Evolutionary conservation across 495 filamentous ascomycete species (phyloP), one percentile per base, ranked within the genome.

Genomic region (Aspergillus bertholletiae): DNA sequence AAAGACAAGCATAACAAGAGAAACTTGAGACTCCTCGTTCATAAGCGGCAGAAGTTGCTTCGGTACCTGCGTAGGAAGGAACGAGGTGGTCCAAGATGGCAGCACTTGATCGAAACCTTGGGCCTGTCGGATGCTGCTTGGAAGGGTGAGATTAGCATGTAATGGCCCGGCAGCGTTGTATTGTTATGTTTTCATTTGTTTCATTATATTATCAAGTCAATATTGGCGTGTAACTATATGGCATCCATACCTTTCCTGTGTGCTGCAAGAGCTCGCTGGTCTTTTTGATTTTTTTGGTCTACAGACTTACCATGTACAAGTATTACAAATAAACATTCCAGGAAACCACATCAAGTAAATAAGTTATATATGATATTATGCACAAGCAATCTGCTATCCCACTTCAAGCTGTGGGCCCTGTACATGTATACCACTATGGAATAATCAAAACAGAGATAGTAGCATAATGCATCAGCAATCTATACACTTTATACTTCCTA

Each of bases 1-100:
- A 76, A 85, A 61, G 94, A 99, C 66, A 97, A 94, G 76, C 82
- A 90, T 61, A 97, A 96, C 73, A 96, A 94, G 80, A 81, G 92
- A 58, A 96, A 94, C 76, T 62, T 99, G 64, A 76, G 88, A 51
- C 50, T 92, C 50, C 74, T 99, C 62, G 86, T 95, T 51, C 94
- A 99, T 70, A 86, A 85, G 73, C 77, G 94, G 63, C 92, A 96
- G 72, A 95, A 91, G 75, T 71, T 96, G 51, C 67, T 97, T 63
- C 78, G 74, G 60, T 97, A 97, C 68, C 73, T 99, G 73, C 80
- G 89, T 71, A 80, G 76, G 67, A 95, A 91, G 80, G 94, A 99
- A 69, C 81, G 90, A 61, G 95, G 95, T 26, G 91, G 93, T 24
- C 82, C 87, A 44, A 79, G 94, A 73, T 99, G 91, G 88, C 80